Conservation (phyloP, 768 basidiomycete genomes). For the Mycena olivaceomarginata region DNA sequence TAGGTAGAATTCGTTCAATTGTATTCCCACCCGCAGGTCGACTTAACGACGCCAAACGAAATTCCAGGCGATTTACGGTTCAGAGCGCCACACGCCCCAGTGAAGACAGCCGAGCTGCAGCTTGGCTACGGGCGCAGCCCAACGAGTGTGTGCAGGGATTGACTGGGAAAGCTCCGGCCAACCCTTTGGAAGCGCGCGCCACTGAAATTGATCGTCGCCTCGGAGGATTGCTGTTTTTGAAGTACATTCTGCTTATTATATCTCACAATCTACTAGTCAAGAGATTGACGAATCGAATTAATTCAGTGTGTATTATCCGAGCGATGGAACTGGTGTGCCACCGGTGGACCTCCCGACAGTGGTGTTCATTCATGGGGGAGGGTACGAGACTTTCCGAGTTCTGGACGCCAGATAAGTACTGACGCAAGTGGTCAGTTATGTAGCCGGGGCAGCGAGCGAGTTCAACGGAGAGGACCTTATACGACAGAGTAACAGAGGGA, state of each 20-base stretch:
- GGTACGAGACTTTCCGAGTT: background rate
- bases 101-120: slow-evolving; percentile 51
- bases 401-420: background rate
- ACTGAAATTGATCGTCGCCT: slow-evolving; percentile 3
- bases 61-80: slow-evolving; percentile 59
- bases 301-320: slow-evolving; percentile 60
- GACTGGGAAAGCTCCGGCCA: slow-evolving; percentile 53
- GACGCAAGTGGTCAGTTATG: slow-evolving; percentile 55
- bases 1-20: background rate
- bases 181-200: slow-evolving; percentile 52
- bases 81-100: slow-evolving; percentile 55
- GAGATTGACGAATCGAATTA: background rate
- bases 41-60: slow-evolving; percentile 45
- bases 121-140: slow-evolving; percentile 56
- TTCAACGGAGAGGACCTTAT: slow-evolving; percentile 61
- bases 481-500: slow-evolving; percentile 55
- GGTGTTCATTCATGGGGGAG: slow-evolving; percentile 67
- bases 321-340: slow-evolving; percentile 46
- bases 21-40: too few relatives aligned
- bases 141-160: slow-evolving; percentile 54
- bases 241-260: background rate
- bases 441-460: slow-evolving; percentile 50
- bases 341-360: slow-evolving; percentile 59
- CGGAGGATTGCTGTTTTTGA: slow-evolving; percentile 64
- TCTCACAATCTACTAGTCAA: background rate